Percentiles rank a stretch among this genome's conserved stretches.
Conservation (phyloP, 139 green algal species). For the Micractinium sp. region DNA sequence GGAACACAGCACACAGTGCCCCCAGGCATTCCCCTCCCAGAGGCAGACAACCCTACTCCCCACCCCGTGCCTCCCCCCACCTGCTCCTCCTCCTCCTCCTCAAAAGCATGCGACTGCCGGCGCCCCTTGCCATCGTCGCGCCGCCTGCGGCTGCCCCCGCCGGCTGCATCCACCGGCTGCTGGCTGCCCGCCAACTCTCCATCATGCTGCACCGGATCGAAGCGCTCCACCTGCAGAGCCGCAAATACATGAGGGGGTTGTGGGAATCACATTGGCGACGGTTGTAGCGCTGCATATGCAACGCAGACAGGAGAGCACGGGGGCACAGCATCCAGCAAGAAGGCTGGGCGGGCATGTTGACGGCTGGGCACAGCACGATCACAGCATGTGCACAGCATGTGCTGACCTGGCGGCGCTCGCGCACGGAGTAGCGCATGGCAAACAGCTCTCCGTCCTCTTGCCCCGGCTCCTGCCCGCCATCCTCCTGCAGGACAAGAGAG, state of each 20-base stretch:
- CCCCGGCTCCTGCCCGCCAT: not conserved
- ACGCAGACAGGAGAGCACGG: not conserved
- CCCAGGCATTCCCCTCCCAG: not conserved
- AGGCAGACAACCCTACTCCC: slow-evolving; percentile 2
- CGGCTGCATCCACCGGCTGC: not conserved
- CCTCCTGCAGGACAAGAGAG: not conserved
- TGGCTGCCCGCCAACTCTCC: slow-evolving; percentile 8
- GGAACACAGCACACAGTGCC: not conserved
- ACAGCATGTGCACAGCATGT: not conserved
- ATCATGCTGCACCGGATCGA: slow-evolving; percentile 6
- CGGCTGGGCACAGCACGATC: not conserved
- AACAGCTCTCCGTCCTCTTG: not conserved
- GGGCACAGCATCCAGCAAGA: too few relatives aligned
- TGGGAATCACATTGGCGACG: not conserved
- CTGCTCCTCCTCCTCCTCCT: slow-evolving; percentile 33
- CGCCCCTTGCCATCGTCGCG: not conserved
- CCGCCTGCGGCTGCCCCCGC: not conserved
- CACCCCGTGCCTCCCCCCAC: not conserved
- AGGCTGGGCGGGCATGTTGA: too few relatives aligned
- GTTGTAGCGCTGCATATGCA: not conserved
- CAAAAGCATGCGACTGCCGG: not conserved
- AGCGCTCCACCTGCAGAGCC: slow-evolving; percentile 26
- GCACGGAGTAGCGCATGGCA: slow-evolving; percentile 13
- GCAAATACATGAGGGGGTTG: not conserved
- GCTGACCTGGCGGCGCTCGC: slow-evolving; percentile 22